phyloP scores from a whole-genome alignment of 2,329 filamentous ascomycete species.

The Elsinoe arachidis region DNA sequence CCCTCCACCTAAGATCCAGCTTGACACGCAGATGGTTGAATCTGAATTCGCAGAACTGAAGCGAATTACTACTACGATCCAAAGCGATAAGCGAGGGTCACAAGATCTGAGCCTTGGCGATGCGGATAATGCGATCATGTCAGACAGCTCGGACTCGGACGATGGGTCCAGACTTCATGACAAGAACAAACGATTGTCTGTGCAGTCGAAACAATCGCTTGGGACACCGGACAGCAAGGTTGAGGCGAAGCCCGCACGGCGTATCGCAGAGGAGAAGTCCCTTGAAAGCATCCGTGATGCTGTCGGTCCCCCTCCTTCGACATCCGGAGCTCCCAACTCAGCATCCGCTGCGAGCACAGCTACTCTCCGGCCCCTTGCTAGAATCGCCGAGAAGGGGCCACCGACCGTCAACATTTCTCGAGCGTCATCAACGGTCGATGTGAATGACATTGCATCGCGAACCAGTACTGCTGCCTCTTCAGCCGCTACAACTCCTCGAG shows the following conservation, averaged over 20 bases:
- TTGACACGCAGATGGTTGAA: background rate
- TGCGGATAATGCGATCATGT: conserved; percentile 2
- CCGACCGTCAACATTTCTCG: conserved; percentile 39
- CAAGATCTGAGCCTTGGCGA: background rate
- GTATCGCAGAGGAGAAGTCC: conserved; percentile 8
- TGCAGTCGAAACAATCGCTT: conserved; percentile 10
- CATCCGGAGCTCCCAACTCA: conserved; percentile 26
- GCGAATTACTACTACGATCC: background rate
- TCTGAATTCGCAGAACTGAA: background rate
- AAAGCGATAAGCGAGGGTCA: background rate
- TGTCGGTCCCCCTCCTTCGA: background rate
- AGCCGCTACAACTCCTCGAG: conserved; percentile 2
- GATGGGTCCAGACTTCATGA: background rate
- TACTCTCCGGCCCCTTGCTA: background rate
- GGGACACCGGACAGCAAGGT: conserved; percentile 10
- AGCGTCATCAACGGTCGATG: conserved; percentile 38
- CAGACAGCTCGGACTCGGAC: background rate
- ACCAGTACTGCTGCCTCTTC: conserved; percentile 17
- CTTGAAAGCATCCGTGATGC: conserved; percentile 3
- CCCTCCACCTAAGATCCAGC: conserved; percentile 6
- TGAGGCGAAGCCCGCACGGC: background rate
- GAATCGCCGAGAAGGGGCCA: conserved; percentile 12
- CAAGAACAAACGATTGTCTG: background rate
- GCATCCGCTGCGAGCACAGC: conserved; percentile 16
- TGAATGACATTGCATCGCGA: conserved; percentile 24